Evolutionary conservation across 352 stramenopile species (phyloP).

Genomic region (Aphanomyces cochlioides): DNA sequence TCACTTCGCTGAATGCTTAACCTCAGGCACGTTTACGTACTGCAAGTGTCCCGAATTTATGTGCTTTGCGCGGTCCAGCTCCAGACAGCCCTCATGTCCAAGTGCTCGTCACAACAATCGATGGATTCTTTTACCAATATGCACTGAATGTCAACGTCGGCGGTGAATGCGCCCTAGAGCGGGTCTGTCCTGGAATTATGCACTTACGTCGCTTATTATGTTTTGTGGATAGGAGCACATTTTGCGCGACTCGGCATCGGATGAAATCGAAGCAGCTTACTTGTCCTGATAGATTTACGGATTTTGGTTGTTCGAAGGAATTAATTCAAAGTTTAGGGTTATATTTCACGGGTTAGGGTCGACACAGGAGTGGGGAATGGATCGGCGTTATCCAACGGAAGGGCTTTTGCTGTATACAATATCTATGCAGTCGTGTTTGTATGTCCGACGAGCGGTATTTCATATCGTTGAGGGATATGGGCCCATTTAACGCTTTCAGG

Average conservation of each 20-base stretch:
- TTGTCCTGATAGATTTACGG: conserved; percentile 42
- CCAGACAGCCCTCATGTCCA: conserved; percentile 51
- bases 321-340: no score
- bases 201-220: conserved; percentile 8
- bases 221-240: conserved; percentile 64
- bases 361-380: no score
- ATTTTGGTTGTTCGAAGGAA: no score
- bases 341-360: no score
- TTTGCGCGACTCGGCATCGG: conserved; percentile 69
- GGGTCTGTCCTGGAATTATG: conserved; percentile 39
- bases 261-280: conserved; percentile 83
- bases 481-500: no score
- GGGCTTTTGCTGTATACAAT: no score
- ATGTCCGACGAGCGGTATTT: no score
- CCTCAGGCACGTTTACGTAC: conserved; percentile 63
- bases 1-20: not conserved
- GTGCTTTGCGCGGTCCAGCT: conserved; percentile 70
- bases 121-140: conserved; percentile 87
- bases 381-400: no score
- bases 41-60: conserved; percentile 66
- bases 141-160: conserved; percentile 65
- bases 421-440: no score
- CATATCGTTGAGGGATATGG: no score
- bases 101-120: conserved; percentile 72
- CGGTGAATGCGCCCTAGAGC: conserved; percentile 78